Evolutionary conservation across 345 rosid genomes (phyloP), one percentile per base, ranked within the genome.

Genomic region (Erysimum cheiranthoides): DNA sequence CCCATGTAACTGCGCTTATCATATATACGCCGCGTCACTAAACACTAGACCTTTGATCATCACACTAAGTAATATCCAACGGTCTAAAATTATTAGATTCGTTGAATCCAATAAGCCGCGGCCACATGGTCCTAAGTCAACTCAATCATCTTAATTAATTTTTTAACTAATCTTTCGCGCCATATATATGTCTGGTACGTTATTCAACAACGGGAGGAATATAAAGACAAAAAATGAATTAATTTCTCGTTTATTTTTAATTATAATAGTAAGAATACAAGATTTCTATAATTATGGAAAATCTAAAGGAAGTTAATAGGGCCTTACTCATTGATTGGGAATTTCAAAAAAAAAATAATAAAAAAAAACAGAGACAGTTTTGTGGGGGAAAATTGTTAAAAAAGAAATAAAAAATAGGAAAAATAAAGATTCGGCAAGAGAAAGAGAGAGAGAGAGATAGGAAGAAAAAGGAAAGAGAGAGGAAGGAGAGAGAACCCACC

Each of bases 211-310:
- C 17, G 43, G 42, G 10, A 58, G 14, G 14, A 43, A 25, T 40
- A 45, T 27, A 57, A 16, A 32, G 39, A 34, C 11, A n/a, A 3
- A 7, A 28, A 72, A 51, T 30, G n/a, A 39, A 51, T 12, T 42
- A 35, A n/a, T 34, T 12, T 36, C 2, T n/a, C 0, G 16, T 10
- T 39, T 40, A 5, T 39, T 16, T 40, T 46, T 8, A 21, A 5
- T 13, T 45, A 0, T 4, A 32, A 32, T 9, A 36, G 47, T 50
- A 56, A 21, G 25, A 21, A 0, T 21, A n/a, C n/a, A 71, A 10
- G 5, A 71, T 30, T 58, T 65, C 50, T 70, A 72, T 59, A 72
- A 72, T 78, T 78, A 73, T 66, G 73, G 73, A 66, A 66, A 78
- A 66, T 21, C 73, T 60, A 73, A 72, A 72, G 18, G 59, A 78